Evolutionary conservation across 129 eudicot species (phyloP), one percentile per base, ranked within the genome.

Genomic region (Mikania micrantha): DNA sequence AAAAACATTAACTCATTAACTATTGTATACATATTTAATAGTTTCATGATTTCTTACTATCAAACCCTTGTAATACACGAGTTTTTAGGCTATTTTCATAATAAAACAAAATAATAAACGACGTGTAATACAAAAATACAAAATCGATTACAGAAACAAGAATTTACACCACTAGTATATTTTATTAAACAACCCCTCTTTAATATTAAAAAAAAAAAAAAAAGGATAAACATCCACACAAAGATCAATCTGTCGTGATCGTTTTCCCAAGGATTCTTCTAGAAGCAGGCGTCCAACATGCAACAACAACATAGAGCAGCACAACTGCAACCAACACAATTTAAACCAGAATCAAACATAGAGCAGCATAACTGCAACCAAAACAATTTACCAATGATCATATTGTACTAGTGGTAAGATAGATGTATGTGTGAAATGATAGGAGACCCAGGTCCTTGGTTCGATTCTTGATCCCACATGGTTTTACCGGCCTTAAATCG

Each of bases 271-370:
- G 32, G 61, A 57, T 47, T 36, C 74, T 47, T 36, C 74, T 68
- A 85, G 70, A 79, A 82, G 80, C 91, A 85, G 47, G 66, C 67
- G 40, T 85, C 91, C 83, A 85, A 70, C 69, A 78, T 64, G 21
- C 90, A 82, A 44, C 87, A 82, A 59, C 87, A 85, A 64, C 91
- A 85, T 57, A 76, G 27, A 8, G 80, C 94, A 0, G 86, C 78
- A 28, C 75, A 69, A 60, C 84, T 73, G 81, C 69, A 64, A 45
- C 22, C n/a, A 71, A 45, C 27, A 31, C 21, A 44, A 19, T 19
- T 3, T 5, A 0, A 42, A 34, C 53, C 62, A 71, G 21, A 44
- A 45, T 36, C 27, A 8, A 16, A 64, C 9, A 20, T 21, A n/a
- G n/a, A n/a, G n/a, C n/a, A n/a, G n/a, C n/a, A n/a, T n/a, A n/a